Base-by-base conservation (phyloP, 306 rosid species). In the Dryas drummondii region DNA sequence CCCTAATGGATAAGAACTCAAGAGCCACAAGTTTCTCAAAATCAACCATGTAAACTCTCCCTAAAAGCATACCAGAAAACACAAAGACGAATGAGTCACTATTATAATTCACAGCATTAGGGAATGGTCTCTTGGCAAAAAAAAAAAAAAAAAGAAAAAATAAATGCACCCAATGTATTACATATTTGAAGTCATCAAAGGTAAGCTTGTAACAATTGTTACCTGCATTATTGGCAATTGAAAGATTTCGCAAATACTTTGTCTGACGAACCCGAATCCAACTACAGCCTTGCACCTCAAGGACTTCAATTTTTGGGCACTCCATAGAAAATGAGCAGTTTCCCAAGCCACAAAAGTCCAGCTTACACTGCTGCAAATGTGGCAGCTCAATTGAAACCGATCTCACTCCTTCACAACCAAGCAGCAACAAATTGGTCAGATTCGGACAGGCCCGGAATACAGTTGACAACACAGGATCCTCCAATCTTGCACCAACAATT, bases 251-350 rank as follows among this genome's bases (percentile, higher is more conserved):
- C 91, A 96, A 80, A 84, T 70, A 71, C 66, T 82, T 77, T 47
- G 97, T 80, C 76, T 86, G 84, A 27, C 81, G 78, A 72, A 89
- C 99, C 75, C 87, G 85, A 76, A 96, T 92, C 98, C 92, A 90
- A 67, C 97, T 90, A 86, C 97, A 96, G 22, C 99, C 99, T 86
- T 92, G 99, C 73, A 96, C 90, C 85, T 96, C 96, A 74, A 96
- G 98, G 66, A 88, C 81, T 77, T 87, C 85, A 46, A 96, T 82
- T 70, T 79, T 89, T 0, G 98, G 92, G 74, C 90, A 86, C 54
- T 59, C 88, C 68, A 96, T 78, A 14, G 83, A 65, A 68, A 96
- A 89, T 2, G 89, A 84, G 79, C 90, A 86, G 84, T 96, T 83
- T 3, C 97, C 98, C 68, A 79, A 14, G 27, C 99, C 99, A 54